Conservation (phyloP, 768 basidiomycete genomes). For the Austroboletus eburneus region DNA sequence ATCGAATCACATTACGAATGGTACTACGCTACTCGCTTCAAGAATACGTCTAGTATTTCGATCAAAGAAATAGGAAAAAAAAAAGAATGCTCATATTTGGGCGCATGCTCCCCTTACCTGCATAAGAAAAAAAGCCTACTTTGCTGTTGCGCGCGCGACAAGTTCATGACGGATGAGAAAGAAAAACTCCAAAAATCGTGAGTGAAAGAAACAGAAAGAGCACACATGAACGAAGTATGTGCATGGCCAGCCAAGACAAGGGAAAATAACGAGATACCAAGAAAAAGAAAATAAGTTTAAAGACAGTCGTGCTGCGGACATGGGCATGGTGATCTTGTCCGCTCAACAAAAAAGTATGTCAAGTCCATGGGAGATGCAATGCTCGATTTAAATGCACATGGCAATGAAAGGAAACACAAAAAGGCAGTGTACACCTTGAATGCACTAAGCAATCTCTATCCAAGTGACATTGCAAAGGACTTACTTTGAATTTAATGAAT, state of each 20-base stretch:
- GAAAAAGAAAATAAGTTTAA: conserved; percentile 29
- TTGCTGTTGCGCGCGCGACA: conserved; percentile 7
- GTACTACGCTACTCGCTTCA: background rate
- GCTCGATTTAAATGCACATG: conserved; percentile 26
- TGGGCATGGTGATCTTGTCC: conserved; percentile 11
- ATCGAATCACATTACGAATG: background rate
- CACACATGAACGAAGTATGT: conserved; percentile 17
- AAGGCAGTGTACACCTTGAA: conserved; percentile 20
- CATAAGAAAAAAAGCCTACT: conserved; percentile 25
- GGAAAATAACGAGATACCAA: conserved; percentile 12
- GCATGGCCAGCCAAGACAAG: conserved; percentile 28
- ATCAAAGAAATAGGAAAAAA: too few species aligned
- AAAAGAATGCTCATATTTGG: conserved; percentile 13
- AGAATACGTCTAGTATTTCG: conserved; percentile 10
- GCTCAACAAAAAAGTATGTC: conserved; percentile 12
- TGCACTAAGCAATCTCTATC: conserved; percentile 3
- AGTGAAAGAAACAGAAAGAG: background rate
- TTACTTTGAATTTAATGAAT: conserved; percentile 17
- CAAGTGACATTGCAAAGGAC: background rate
- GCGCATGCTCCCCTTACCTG: conserved; percentile 26
- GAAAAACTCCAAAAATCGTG: background rate
- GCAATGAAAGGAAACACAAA: conserved; percentile 4
- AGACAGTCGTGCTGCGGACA: conserved; percentile 21
- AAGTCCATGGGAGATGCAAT: conserved; percentile 15
- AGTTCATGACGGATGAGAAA: conserved; percentile 10